Conservation (phyloP, 352 stramenopile genomes). For the Phytophthora cactorum region DNA sequence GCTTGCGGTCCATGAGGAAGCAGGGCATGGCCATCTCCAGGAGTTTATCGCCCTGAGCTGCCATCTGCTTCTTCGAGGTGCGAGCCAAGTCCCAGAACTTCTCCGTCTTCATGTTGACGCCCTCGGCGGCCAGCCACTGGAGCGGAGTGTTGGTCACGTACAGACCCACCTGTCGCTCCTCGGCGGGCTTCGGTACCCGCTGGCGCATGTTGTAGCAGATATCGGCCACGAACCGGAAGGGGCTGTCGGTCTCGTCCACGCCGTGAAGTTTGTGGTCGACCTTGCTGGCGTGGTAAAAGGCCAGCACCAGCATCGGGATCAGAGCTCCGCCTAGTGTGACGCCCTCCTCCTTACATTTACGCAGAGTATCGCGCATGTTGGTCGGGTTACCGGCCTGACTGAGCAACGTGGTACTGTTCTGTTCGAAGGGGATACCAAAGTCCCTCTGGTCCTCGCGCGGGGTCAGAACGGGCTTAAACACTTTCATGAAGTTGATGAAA, state of each 20-base stretch:
- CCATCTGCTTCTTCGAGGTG: conserved; percentile 39
- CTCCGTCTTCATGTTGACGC: conserved; percentile 44
- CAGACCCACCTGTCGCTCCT: conserved; percentile 50
- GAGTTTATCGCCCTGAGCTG: conserved; percentile 31
- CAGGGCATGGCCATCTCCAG: conserved; percentile 55
- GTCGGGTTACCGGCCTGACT: conserved; percentile 42
- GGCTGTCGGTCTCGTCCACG: conserved; percentile 20
- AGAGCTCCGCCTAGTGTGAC: conserved; percentile 53
- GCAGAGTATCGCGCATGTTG: conserved; percentile 52
- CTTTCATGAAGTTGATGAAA: conserved; percentile 56
- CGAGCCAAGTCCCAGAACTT: conserved; percentile 69
- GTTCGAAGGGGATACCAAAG: conserved; percentile 38
- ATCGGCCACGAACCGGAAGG: conserved; percentile 51
- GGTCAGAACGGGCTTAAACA: conserved; percentile 50
- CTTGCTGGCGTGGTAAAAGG: conserved; percentile 53
- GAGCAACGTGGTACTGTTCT: conserved; percentile 52
- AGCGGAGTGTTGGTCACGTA: conserved; percentile 56
- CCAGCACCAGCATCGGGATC: conserved; percentile 50
- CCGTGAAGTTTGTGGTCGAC: conserved; percentile 40
- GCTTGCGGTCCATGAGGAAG: conserved; percentile 42
- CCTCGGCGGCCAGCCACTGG: conserved; percentile 49
- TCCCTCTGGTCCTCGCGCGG: conserved; percentile 51
- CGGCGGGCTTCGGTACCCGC: conserved; percentile 18
- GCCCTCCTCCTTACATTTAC: conserved; percentile 48
- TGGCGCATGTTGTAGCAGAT: conserved; percentile 61